phyloP scores from a whole-genome alignment of 2,329 filamentous ascomycete genomes.

The Aulographum hederae region DNA sequence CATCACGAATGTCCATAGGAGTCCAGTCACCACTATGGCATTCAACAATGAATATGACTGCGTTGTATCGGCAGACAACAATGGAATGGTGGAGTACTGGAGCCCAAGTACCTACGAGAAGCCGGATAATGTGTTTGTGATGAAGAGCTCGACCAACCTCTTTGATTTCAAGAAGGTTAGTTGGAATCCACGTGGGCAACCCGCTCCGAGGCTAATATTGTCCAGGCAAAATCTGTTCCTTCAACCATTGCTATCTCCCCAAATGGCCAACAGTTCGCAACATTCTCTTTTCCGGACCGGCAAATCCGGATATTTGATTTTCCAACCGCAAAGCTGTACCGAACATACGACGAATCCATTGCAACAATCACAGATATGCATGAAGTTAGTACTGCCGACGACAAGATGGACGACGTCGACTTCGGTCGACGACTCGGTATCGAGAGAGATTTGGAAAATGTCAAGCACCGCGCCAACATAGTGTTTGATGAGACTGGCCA shows the following conservation, averaged over 20 bases:
- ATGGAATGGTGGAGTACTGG: conserved; percentile 97
- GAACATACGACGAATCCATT: conserved; percentile 90
- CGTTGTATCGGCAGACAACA: conserved; percentile 73
- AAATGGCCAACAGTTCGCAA: conserved; percentile 67
- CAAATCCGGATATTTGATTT: conserved; percentile 93
- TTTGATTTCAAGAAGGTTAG: conserved; percentile 84
- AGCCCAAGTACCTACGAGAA: conserved; percentile 72
- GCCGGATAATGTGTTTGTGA: conserved; percentile 75
- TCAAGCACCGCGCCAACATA: conserved; percentile 61
- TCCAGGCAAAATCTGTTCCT: conserved; percentile 54
- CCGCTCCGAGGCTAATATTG: conserved; percentile 1
- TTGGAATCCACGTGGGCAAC: background rate
- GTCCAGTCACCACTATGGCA: conserved; percentile 64
- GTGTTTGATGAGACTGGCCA: conserved; percentile 92
- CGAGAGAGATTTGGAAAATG: conserved; percentile 68
- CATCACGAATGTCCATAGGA: conserved; percentile 62
- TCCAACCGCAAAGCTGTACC: conserved; percentile 65
- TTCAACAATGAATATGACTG: conserved; percentile 85
- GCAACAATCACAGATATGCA: conserved; percentile 86
- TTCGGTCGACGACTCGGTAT: conserved; percentile 76
- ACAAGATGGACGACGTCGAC: conserved; percentile 75
- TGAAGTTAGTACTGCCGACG: conserved; percentile 67
- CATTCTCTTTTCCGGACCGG: conserved; percentile 81
- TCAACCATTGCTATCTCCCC: conserved; percentile 72
- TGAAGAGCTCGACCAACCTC: conserved; percentile 83